Evolutionary conservation across 306 rosid genomes (phyloP).

Genomic region (Cucumis sativus): DNA sequence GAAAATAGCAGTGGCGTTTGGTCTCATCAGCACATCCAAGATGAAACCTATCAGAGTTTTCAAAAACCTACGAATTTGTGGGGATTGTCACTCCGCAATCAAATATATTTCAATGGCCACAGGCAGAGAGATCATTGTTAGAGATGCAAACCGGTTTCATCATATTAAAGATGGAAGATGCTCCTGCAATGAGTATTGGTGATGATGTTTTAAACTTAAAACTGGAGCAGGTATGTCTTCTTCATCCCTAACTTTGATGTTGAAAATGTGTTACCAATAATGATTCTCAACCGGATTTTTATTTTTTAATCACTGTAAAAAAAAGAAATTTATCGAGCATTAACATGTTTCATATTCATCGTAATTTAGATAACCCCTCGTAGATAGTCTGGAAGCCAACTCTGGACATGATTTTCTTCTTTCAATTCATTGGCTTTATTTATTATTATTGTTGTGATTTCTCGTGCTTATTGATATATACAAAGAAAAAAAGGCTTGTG

Average conservation of each 20-base stretch:
- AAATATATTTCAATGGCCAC: conserved; percentile 38
- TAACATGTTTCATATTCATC: neutral
- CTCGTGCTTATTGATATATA: too few species aligned
- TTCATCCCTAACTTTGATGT: neutral
- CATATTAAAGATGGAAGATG: conserved; percentile 48
- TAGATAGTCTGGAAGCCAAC: neutral
- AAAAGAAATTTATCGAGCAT: too few species aligned
- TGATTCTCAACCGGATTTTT: neutral
- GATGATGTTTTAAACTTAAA: neutral
- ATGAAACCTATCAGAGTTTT: conserved; percentile 42
- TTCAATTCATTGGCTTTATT: too few species aligned
- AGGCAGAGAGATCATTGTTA: conserved; percentile 45
- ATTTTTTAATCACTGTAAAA: neutral
- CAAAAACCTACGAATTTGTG: conserved; percentile 52
- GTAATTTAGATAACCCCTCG: neutral
- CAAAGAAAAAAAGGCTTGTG: too few species aligned
- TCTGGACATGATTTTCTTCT: neutral
- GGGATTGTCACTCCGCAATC: conserved; percentile 51
- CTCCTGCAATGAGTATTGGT: conserved; percentile 64
- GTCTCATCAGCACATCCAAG: conserved; percentile 32
- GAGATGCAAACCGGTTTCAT: conserved; percentile 61
- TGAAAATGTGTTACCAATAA: neutral
- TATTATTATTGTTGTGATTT: neutral
- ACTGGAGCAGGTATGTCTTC: neutral
- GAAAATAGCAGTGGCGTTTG: conserved; percentile 58